Conservation (phyloP, 768 basidiomycete species). For the Crucibulum laeve region DNA sequence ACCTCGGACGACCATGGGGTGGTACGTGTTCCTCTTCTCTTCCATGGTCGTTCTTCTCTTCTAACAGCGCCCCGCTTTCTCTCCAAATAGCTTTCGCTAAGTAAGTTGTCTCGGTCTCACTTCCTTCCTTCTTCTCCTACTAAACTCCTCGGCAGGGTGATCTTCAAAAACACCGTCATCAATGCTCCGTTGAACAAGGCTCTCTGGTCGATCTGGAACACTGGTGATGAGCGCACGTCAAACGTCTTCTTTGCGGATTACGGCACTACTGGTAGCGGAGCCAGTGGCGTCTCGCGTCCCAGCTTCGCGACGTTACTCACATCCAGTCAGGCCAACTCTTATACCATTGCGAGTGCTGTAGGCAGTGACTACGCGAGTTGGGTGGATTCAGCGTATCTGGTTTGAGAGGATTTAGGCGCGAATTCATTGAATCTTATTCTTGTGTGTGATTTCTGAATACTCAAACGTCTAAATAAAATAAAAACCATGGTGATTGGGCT, state of each 20-base stretch:
- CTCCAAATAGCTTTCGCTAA: conserved; percentile 34
- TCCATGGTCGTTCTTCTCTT: conserved; percentile 1
- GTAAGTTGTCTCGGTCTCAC: conserved; percentile 15
- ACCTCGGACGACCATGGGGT: conserved; percentile 46
- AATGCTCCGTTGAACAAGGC: conserved; percentile 32
- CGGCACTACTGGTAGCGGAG: conserved; percentile 37
- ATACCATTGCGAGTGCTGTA: conserved; percentile 35
- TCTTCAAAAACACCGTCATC: conserved; percentile 41
- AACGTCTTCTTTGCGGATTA: conserved; percentile 41
- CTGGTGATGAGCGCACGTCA: conserved; percentile 29
- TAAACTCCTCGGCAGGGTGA: conserved; percentile 27
- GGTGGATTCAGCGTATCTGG: conserved; percentile 18
- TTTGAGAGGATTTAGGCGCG: neutral
- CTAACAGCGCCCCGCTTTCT: neutral
- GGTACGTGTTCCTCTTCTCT: conserved; percentile 20
- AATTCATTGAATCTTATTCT: conserved; percentile 2
- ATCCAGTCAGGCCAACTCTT: conserved; percentile 25
- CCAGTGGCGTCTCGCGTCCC: conserved; percentile 24
- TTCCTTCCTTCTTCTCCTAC: neutral
- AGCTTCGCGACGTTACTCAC: conserved; percentile 33
- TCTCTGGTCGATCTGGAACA: conserved; percentile 43
- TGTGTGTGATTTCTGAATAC: too few relatives aligned
- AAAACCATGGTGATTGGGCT: too few relatives aligned
- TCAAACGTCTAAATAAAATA: too few relatives aligned
- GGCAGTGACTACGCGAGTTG: conserved; percentile 37